These are phyloP conservation scores for Arbutus unedo DNA, from an alignment of 148 eudicot genomes.

Conservation along the genomic window DNA sequence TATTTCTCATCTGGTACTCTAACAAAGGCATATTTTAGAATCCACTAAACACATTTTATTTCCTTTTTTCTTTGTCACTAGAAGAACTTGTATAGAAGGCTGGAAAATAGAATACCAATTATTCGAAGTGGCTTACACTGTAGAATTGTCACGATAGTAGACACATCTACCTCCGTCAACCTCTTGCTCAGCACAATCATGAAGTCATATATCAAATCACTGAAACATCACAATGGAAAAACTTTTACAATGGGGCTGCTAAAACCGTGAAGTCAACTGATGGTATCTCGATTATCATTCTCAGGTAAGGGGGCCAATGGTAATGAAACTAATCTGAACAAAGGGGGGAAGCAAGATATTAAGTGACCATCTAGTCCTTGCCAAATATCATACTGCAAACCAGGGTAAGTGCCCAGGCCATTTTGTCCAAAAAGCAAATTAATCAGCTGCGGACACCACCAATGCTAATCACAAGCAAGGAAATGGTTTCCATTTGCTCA, in stretches of 20 bases:
- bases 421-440: neutral
- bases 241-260: slow-evolving; percentile 4
- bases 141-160: slow-evolving; percentile 72
- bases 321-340: neutral
- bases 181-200: slow-evolving; percentile 70
- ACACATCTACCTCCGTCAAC: slow-evolving; percentile 81
- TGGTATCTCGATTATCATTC: slow-evolving; percentile 11
- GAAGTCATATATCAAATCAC: slow-evolving; percentile 91
- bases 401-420: slow-evolving; percentile 7
- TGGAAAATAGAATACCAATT: neutral
- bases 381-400: neutral
- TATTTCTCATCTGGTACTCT: neutral
- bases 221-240: slow-evolving; percentile 30
- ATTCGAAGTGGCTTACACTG: slow-evolving; percentile 48
- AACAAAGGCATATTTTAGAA: neutral
- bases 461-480: neutral
- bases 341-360: neutral
- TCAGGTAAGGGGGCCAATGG: neutral
- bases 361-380: neutral
- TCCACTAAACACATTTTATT: neutral
- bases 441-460: neutral
- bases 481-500: neutral
- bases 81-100: neutral
- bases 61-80: neutral
- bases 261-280: slow-evolving; percentile 9